These are phyloP conservation scores for Fomitopsis serialis DNA, from an alignment of 768 basidiomycete genomes.

Conservation along the genomic window DNA sequence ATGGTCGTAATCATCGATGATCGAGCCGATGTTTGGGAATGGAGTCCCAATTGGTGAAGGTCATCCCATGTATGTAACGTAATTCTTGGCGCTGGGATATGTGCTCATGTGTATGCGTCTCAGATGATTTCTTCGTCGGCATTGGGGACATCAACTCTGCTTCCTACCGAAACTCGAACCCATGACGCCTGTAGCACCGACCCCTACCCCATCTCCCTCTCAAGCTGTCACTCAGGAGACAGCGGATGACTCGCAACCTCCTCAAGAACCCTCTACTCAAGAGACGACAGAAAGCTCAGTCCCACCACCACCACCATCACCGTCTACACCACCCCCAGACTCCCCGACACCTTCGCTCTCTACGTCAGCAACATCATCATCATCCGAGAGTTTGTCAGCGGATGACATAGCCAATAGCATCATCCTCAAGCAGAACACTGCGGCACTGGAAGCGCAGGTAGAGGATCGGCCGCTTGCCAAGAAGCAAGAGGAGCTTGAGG, in stretches of 20 bases:
- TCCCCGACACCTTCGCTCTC: not conserved
- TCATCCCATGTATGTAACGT: slow-evolving; percentile 77
- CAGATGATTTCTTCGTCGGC: slow-evolving; percentile 97
- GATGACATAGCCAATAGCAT: slow-evolving; percentile 48
- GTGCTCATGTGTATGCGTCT: slow-evolving; percentile 13
- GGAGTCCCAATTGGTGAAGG: slow-evolving; percentile 96
- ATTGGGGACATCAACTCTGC: slow-evolving; percentile 98
- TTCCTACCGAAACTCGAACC: slow-evolving; percentile 81
- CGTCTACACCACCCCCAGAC: not conserved
- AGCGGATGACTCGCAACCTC: not conserved
- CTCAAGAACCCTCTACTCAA: not conserved
- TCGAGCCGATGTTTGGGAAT: slow-evolving; percentile 97
- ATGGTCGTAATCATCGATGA: slow-evolving; percentile 99
- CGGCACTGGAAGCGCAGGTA: slow-evolving; percentile 78
- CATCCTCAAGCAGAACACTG: slow-evolving; percentile 63
- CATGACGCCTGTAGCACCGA: slow-evolving; percentile 33
- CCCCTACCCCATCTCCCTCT: not conserved
- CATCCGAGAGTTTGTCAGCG: not conserved
- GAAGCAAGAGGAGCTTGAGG: slow-evolving; percentile 75
- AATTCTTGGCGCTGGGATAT: not conserved
- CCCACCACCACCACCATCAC: slow-evolving; percentile 3
- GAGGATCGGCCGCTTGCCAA: slow-evolving; percentile 85
- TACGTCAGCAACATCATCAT: not conserved
- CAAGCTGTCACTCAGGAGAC: not conserved
- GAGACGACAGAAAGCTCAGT: not conserved